These are phyloP conservation scores for Cryptosporidium felis DNA, from an alignment of 169 alveolate species.

Conservation along the genomic window DNA sequence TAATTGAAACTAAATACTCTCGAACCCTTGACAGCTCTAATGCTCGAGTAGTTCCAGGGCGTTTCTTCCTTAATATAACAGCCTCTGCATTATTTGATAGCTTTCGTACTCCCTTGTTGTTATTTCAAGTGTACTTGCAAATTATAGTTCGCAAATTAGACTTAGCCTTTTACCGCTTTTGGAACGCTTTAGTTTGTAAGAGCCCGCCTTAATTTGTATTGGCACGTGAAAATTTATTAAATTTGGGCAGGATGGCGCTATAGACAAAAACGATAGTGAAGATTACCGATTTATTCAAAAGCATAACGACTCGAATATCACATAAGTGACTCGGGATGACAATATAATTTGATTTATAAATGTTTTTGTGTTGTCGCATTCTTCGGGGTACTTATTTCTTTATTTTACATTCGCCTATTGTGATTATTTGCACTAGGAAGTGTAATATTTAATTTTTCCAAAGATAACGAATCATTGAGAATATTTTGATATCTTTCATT, in stretches of 20 bases:
- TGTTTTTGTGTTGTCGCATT: no score
- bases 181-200: neutral
- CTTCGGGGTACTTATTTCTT: no score
- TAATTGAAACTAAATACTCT: neutral
- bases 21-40: conserved; percentile 17
- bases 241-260: conserved; percentile 26
- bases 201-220: conserved; percentile 23
- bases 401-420: no score
- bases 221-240: neutral
- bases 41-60: neutral
- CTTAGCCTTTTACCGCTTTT: conserved; percentile 13
- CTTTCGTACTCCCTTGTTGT: neutral
- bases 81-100: conserved; percentile 59
- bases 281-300: no score
- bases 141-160: conserved; percentile 57
- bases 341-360: no score
- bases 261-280: conserved; percentile 8
- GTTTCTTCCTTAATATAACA: neutral
- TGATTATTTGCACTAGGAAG: no score
- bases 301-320: no score
- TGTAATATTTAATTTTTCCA: no score
- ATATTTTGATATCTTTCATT: no score
- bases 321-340: no score
- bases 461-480: no score
- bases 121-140: conserved; percentile 38